These are phyloP conservation scores for Kockiozyma suomiensis DNA, from an alignment of 805 yeast genomes.

Conservation along the genomic window DNA sequence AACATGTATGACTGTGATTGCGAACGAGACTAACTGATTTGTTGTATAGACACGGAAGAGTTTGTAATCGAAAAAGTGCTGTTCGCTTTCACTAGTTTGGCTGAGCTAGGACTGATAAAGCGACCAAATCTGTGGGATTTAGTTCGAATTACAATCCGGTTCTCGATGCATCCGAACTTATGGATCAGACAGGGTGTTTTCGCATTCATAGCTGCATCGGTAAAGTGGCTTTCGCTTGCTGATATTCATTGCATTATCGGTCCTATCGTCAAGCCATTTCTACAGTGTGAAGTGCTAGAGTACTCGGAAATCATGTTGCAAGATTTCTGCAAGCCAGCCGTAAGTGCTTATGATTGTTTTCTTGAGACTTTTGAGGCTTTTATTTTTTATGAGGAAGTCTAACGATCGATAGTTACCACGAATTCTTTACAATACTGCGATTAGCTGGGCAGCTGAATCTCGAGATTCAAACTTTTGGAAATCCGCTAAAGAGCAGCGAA, in stretches of 20 bases:
- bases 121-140: slow-evolving; percentile 59
- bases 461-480: slow-evolving; percentile 82
- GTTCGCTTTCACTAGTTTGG: slow-evolving; percentile 57
- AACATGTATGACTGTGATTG: background rate
- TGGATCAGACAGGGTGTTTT: slow-evolving; percentile 77
- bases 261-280: slow-evolving; percentile 75
- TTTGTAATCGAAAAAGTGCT: slow-evolving; percentile 73
- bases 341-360: slow-evolving; percentile 5
- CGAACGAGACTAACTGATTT: background rate
- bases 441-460: slow-evolving; percentile 71
- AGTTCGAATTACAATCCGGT: slow-evolving; percentile 53
- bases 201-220: slow-evolving; percentile 61
- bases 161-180: slow-evolving; percentile 82
- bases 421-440: slow-evolving; percentile 62
- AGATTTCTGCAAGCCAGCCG: slow-evolving; percentile 67
- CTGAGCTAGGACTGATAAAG: slow-evolving; percentile 59
- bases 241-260: slow-evolving; percentile 81
- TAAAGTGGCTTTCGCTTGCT: slow-evolving; percentile 66
- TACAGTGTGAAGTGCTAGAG: slow-evolving; percentile 73
- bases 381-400: too few species aligned
- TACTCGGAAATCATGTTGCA: slow-evolving; percentile 67
- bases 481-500: slow-evolving; percentile 36
- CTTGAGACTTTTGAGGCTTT: too few species aligned
- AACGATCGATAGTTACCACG: slow-evolving; percentile 49
- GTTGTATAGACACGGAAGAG: slow-evolving; percentile 62